These are phyloP conservation scores for Sonneratia caseolaris DNA, from an alignment of 345 rosid species.

Conservation along the genomic window DNA sequence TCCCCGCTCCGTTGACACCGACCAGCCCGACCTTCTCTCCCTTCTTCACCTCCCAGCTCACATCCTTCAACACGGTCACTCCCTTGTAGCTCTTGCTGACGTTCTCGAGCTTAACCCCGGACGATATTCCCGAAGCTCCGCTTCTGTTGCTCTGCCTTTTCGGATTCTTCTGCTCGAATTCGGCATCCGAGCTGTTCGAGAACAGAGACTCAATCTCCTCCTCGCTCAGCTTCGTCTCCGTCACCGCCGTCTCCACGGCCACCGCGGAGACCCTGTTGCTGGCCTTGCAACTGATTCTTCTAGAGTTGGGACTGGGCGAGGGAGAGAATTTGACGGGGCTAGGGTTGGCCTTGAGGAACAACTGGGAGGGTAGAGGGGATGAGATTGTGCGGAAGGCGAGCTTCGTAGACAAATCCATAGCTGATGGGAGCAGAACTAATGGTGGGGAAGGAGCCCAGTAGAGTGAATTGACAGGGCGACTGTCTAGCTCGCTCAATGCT, in stretches of 20 bases:
- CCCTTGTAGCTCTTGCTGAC: conserved; percentile 77
- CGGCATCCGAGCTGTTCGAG: conserved; percentile 25
- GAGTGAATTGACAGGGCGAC: neutral
- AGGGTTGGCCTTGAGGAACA: conserved; percentile 2
- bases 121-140: conserved; percentile 73
- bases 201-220: conserved; percentile 70
- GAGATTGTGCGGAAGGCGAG: conserved; percentile 43
- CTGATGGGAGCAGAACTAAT: neutral
- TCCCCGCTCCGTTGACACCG: conserved; percentile 93
- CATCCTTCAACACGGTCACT: conserved; percentile 66
- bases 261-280: conserved; percentile 28
- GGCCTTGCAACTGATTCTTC: conserved; percentile 3
- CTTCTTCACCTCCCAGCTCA: conserved; percentile 84
- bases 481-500: neutral
- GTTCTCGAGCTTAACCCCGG: conserved; percentile 80
- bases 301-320: conserved; percentile 14
- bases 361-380: conserved; percentile 18
- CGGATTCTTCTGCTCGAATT: conserved; percentile 24
- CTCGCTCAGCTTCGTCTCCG: conserved; percentile 23
- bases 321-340: conserved; percentile 4
- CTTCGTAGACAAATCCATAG: conserved; percentile 52
- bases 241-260: conserved; percentile 38
- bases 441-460: neutral
- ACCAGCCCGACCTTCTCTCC: conserved; percentile 90
- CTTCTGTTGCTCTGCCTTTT: conserved; percentile 23